A percentile compares a stretch with the other conserved stretches of the same genome.
These are phyloP conservation scores for Biscogniauxia sp. DNA, from an alignment of 2,329 filamentous ascomycete genomes.

Conservation along the genomic window DNA sequence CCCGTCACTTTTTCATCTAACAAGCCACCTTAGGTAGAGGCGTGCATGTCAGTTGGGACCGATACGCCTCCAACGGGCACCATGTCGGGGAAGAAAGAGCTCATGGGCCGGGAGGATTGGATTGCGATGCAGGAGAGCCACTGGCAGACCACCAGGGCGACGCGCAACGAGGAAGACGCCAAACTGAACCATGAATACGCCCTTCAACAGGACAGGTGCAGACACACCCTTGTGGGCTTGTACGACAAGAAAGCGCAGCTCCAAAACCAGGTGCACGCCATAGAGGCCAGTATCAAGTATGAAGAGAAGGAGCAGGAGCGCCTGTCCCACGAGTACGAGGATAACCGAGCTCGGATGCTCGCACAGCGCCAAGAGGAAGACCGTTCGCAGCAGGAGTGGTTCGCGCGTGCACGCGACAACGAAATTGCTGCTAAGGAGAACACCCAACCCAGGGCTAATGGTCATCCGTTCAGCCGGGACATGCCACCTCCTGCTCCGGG, in stretches of 20 bases:
- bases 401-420: conserved; percentile 19
- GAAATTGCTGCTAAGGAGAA: conserved; percentile 16
- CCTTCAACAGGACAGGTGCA: conserved; percentile 19
- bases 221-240: conserved; percentile 19
- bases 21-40: neutral
- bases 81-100: conserved; percentile 25
- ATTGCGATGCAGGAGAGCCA: conserved; percentile 23
- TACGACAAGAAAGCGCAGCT: conserved; percentile 24
- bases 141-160: conserved; percentile 21
- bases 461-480: conserved; percentile 13
- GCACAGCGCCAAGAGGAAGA: conserved; percentile 26
- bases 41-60: neutral
- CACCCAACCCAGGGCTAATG: conserved; percentile 14
- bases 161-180: conserved; percentile 26
- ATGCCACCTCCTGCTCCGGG: conserved; percentile 17
- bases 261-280: conserved; percentile 20
- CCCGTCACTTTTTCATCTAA: neutral
- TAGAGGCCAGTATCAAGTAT: conserved; percentile 20
- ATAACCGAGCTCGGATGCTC: conserved; percentile 8
- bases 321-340: conserved; percentile 24
- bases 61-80: conserved; percentile 3
- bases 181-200: conserved; percentile 21
- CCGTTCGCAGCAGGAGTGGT: conserved; percentile 18
- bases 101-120: conserved; percentile 18
- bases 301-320: conserved; percentile 26